These are phyloP conservation scores for Citrus medica DNA, from an alignment of 345 rosid species.

Conservation along the genomic window DNA sequence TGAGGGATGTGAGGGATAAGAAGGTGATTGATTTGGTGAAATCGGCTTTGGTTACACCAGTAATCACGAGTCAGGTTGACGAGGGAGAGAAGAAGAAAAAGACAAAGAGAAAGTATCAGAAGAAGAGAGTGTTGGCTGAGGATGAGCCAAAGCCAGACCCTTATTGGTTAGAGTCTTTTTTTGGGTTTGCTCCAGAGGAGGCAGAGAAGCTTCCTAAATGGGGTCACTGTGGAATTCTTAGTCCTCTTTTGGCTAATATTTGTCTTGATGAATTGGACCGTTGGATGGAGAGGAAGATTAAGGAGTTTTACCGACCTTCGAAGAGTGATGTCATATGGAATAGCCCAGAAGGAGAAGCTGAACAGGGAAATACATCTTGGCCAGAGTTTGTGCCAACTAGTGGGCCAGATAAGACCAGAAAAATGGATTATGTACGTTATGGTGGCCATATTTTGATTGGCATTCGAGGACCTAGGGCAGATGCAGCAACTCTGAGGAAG, in stretches of 20 bases:
- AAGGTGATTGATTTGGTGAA: slow-evolving; percentile 86
- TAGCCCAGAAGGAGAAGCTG: slow-evolving; percentile 86
- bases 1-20: slow-evolving; percentile 96
- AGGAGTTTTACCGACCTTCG: slow-evolving; percentile 86
- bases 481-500: slow-evolving; percentile 90
- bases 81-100: slow-evolving; percentile 66
- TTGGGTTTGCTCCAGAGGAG: slow-evolving; percentile 97
- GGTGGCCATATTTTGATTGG: slow-evolving; percentile 96
- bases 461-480: slow-evolving; percentile 89
- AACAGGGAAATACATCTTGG: slow-evolving; percentile 96
- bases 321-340: slow-evolving; percentile 95
- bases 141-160: slow-evolving; percentile 99
- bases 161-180: slow-evolving; percentile 93
- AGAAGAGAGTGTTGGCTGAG: slow-evolving; percentile 88
- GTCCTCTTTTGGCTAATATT: slow-evolving; percentile 83
- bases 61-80: slow-evolving; percentile 53
- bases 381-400: slow-evolving; percentile 99
- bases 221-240: slow-evolving; percentile 96
- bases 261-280: slow-evolving; percentile 91
- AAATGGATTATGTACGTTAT: slow-evolving; percentile 79
- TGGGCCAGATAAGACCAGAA: slow-evolving; percentile 94
- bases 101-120: slow-evolving; percentile 86
- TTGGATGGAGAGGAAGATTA: slow-evolving; percentile 83
- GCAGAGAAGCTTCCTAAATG: slow-evolving; percentile 84
- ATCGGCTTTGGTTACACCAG: slow-evolving; percentile 76